Evolutionary conservation across 352 stramenopile genomes (phyloP).

Genomic region (Aphanomyces invadans): DNA sequence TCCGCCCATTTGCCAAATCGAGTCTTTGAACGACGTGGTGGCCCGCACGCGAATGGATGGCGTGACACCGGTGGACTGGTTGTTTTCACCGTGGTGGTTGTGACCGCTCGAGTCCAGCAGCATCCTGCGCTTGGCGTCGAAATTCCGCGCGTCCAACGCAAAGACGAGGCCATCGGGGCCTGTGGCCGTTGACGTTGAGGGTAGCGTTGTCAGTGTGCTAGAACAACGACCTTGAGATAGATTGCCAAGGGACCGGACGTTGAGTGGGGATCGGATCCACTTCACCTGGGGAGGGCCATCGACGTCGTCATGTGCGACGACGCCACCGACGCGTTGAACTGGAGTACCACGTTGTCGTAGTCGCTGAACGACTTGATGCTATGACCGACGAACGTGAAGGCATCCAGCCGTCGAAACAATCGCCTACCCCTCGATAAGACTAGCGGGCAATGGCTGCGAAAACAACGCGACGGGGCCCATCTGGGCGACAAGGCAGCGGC

Average conservation of each 20-base stretch:
- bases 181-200: neutral
- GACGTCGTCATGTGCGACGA: slow-evolving; percentile 47
- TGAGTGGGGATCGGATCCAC: too few relatives aligned
- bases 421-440: slow-evolving; percentile 38
- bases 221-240: neutral
- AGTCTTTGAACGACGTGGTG: slow-evolving; percentile 64
- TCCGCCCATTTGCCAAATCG: slow-evolving; percentile 52
- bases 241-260: too few relatives aligned
- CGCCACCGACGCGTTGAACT: slow-evolving; percentile 73
- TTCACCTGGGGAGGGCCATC: slow-evolving; percentile 25
- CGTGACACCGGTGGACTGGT: slow-evolving; percentile 36
- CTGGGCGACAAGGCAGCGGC: slow-evolving; percentile 41
- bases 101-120: slow-evolving; percentile 61
- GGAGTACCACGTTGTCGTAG: slow-evolving; percentile 64
- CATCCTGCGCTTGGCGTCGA: slow-evolving; percentile 34
- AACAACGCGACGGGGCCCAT: slow-evolving; percentile 42
- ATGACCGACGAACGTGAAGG: slow-evolving; percentile 4
- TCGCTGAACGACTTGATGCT: slow-evolving; percentile 64
- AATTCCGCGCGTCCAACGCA: slow-evolving; percentile 58
- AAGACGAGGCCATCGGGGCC: slow-evolving; percentile 51
- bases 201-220: neutral
- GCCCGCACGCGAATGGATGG: slow-evolving; percentile 44
- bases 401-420: too few relatives aligned
- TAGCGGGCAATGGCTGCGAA: slow-evolving; percentile 43
- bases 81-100: slow-evolving; percentile 44